These are phyloP conservation scores for Singerocomus inundabilis DNA, from an alignment of 1,284 basidiomycete genomes.

Conservation along the genomic window DNA sequence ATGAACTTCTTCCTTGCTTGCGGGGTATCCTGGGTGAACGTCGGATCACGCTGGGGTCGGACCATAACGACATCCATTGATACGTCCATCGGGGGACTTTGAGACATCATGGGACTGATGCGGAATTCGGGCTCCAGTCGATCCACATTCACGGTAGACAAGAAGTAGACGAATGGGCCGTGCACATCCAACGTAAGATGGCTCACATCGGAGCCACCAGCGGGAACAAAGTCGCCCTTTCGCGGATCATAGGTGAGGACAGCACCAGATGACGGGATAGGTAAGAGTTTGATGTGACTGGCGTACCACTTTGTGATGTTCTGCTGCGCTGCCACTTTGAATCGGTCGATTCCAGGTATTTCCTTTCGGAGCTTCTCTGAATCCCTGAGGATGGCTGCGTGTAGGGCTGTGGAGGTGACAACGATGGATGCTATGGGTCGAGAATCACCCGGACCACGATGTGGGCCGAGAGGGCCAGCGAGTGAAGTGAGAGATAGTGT, in stretches of 20 bases:
- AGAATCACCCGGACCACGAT: constrained; percentile 9
- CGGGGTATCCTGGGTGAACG: constrained; percentile 40
- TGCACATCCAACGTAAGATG: constrained; percentile 46
- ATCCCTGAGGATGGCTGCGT: constrained; percentile 81
- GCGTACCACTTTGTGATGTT: constrained; percentile 77
- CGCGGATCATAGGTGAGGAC: constrained; percentile 63
- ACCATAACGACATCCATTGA: constrained; percentile 80
- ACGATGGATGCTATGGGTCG: constrained; percentile 50
- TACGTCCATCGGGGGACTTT: constrained; percentile 38
- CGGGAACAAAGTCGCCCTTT: constrained; percentile 48
- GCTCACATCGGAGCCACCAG: constrained; percentile 34
- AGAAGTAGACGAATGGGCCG: constrained; percentile 86
- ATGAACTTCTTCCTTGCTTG: constrained; percentile 46
- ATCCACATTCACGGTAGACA: constrained; percentile 79
- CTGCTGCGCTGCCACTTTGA: constrained; percentile 78
- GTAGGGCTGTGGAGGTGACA: constrained; percentile 79
- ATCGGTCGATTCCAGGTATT: constrained; percentile 80
- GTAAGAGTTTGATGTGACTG: constrained; percentile 58
- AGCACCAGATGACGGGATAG: constrained; percentile 37
- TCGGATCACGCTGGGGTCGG: constrained; percentile 73
- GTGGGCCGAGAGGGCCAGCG: constrained; percentile 30
- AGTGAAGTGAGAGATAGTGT: constrained; percentile 59
- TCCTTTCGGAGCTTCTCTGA: constrained; percentile 72
- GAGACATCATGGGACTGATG: constrained; percentile 33
- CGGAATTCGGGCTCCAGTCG: constrained; percentile 81